A percentile compares a stretch with the other conserved stretches of the same genome.
Conservation (phyloP, 2,329 filamentous ascomycete genomes). For the Colletotrichum aenigma region DNA sequence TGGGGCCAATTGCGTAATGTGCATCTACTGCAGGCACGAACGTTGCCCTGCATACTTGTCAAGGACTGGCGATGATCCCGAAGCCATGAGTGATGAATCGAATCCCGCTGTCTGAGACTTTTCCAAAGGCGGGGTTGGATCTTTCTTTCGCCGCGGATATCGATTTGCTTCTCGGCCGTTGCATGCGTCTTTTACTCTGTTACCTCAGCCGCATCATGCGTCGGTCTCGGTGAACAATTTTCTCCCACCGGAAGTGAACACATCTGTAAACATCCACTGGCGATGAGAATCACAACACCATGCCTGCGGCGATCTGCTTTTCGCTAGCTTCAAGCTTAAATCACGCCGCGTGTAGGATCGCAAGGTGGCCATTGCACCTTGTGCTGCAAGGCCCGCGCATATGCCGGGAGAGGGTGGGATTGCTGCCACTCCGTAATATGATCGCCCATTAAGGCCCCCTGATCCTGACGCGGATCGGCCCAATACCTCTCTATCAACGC, state of each 20-base stretch:
- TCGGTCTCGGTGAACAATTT: neutral
- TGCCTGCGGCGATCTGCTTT: neutral
- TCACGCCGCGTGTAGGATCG: neutral
- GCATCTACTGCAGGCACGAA: neutral
- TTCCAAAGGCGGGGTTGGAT: neutral
- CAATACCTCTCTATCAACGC: neutral
- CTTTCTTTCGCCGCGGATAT: neutral
- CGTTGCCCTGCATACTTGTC: neutral
- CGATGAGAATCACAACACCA: neutral
- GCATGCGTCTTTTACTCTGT: neutral
- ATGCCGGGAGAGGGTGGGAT: neutral
- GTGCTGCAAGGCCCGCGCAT: neutral
- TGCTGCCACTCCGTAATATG: neutral
- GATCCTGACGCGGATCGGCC: neutral
- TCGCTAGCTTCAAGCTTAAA: constrained; percentile 6
- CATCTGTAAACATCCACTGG: neutral
- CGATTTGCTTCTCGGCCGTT: neutral
- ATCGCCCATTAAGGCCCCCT: neutral
- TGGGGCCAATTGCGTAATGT: neutral
- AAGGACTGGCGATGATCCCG: neutral
- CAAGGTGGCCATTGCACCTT: neutral
- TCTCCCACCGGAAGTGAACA: neutral
- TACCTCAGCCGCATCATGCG: neutral
- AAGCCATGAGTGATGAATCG: neutral
- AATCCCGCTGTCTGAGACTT: neutral